Evolutionary conservation across 495 filamentous ascomycete genomes (phyloP).

Genomic region (Trichoderma gamsii): DNA sequence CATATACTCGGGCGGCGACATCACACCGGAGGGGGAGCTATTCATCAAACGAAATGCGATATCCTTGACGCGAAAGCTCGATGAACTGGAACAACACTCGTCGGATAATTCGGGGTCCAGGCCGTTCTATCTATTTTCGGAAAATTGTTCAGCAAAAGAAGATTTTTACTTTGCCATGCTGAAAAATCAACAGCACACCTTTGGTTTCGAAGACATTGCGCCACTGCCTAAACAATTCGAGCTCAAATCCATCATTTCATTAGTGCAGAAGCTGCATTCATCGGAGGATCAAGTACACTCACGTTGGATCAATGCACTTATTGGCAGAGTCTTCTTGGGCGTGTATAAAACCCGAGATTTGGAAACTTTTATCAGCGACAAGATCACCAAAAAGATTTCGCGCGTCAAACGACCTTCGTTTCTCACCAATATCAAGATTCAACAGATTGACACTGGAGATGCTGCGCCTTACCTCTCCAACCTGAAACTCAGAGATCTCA

Average conservation of each 20-base stretch:
- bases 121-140: constrained; percentile 90
- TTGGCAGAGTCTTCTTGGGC: constrained; percentile 81
- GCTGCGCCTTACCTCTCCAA: constrained; percentile 85
- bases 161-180: constrained; percentile 95
- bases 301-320: constrained; percentile 86
- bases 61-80: constrained; percentile 66
- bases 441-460: constrained; percentile 79
- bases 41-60: constrained; percentile 96
- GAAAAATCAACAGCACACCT: constrained; percentile 67
- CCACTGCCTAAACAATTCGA: constrained; percentile 76
- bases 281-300: constrained; percentile 89
- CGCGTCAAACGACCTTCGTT: constrained; percentile 89
- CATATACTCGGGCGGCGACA: constrained; percentile 74
- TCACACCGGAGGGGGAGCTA: constrained; percentile 84
- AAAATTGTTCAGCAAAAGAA: constrained; percentile 91
- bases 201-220: constrained; percentile 45
- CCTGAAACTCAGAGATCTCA: constrained; percentile 81
- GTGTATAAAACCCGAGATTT: constrained; percentile 78
- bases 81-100: constrained; percentile 46
- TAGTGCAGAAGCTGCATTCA: constrained; percentile 85
- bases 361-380: constrained; percentile 69
- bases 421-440: constrained; percentile 71
- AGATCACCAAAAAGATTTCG: constrained; percentile 94
- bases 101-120: constrained; percentile 53
- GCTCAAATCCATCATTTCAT: constrained; percentile 71